phyloP scores from a whole-genome alignment of 306 rosid genomes.

The Acacia confusa region DNA sequence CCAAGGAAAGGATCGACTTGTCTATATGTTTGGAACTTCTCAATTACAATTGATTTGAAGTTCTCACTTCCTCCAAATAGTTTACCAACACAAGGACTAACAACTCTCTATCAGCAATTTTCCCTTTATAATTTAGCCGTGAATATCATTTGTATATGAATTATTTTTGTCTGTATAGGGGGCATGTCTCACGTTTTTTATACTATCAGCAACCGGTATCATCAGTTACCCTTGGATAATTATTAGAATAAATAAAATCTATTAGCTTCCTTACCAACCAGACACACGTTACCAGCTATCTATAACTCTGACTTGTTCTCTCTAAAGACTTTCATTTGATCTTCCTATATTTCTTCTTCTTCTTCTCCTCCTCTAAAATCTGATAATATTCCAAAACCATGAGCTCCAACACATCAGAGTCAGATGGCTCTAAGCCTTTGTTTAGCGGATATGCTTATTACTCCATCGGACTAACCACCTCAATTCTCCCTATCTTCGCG shows the following conservation, averaged over 20 bases:
- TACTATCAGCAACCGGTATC: background rate
- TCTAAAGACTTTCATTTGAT: background rate
- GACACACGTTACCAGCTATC: background rate
- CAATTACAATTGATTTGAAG: too few relatives aligned
- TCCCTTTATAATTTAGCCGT: too few relatives aligned
- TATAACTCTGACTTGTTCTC: background rate
- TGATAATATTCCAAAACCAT: background rate
- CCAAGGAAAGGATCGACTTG: too few relatives aligned
- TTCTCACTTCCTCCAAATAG: too few relatives aligned
- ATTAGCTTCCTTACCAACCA: background rate
- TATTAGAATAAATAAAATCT: background rate
- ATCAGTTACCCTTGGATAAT: background rate
- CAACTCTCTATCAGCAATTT: too few relatives aligned
- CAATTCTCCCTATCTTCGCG: constrained; percentile 19
- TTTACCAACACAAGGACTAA: too few relatives aligned
- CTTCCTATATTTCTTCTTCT: background rate
- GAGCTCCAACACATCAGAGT: background rate
- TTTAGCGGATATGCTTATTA: background rate
- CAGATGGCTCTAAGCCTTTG: background rate
- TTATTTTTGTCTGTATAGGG: too few relatives aligned
- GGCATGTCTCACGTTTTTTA: background rate
- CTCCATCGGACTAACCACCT: constrained; percentile 24
- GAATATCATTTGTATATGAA: too few relatives aligned
- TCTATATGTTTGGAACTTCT: too few relatives aligned
- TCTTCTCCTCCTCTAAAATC: background rate